Evolutionary conservation across 2,329 filamentous ascomycete genomes (phyloP).

Genomic region (Paecilomyces dactylethromorphus): DNA sequence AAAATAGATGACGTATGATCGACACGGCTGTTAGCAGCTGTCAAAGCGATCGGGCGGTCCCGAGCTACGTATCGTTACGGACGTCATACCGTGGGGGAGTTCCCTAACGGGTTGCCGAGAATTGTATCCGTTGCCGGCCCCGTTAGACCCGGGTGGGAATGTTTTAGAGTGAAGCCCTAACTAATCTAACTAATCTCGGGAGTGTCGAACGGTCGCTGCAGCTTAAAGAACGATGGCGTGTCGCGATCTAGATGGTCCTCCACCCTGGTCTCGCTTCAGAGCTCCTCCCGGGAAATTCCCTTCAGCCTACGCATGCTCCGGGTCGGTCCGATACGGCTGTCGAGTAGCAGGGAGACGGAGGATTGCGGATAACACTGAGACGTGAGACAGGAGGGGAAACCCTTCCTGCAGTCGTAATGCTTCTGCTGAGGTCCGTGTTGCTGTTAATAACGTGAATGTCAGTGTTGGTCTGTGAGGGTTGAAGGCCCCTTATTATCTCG

Average conservation of each 20-base stretch:
- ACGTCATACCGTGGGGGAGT: not conserved
- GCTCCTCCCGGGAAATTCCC: not conserved
- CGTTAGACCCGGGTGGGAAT: not conserved
- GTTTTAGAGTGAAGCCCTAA: not conserved
- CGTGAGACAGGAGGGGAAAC: too few relatives aligned
- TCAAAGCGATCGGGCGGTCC: not conserved
- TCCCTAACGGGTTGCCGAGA: not conserved
- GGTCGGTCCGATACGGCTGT: not conserved
- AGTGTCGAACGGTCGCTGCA: not conserved
- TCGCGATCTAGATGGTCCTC: not conserved
- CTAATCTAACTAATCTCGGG: not conserved
- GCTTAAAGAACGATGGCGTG: not conserved
- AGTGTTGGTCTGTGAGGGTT: too few relatives aligned
- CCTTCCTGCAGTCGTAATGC: too few relatives aligned
- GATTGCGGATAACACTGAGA: too few relatives aligned
- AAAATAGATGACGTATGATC: not conserved
- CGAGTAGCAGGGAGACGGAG: too few relatives aligned
- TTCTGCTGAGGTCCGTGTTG: too few relatives aligned
- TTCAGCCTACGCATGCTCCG: not conserved
- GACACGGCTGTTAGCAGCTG: too few relatives aligned
- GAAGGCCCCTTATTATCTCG: too few relatives aligned
- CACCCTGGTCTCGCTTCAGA: not conserved
- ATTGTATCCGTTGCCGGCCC: not conserved
- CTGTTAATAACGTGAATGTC: too few relatives aligned
- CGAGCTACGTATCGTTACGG: not conserved